Conservation (phyloP, 2,329 filamentous ascomycete species). For the Ophiostoma piceae region DNA sequence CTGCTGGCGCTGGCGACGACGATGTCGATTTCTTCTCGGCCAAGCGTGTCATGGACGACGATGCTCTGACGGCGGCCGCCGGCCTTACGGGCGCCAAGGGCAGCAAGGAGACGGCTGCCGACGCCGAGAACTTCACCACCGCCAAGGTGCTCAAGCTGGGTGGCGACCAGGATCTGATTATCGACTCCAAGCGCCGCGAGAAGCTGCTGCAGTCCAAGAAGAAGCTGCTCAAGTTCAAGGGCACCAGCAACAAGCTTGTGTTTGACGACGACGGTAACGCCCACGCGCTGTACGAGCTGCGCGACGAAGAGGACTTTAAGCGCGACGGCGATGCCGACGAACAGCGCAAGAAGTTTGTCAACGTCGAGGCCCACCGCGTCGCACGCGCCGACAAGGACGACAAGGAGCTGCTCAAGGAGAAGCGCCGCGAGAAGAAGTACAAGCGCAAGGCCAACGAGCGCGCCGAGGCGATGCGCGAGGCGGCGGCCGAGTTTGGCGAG, state of each 20-base stretch:
- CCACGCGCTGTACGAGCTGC: constrained; percentile 81
- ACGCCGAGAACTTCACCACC: constrained; percentile 37
- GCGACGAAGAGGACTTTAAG: constrained; percentile 75
- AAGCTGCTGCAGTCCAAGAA: constrained; percentile 96
- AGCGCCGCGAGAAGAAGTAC: constrained; percentile 68
- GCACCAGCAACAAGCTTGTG: constrained; percentile 75
- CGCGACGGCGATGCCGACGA: constrained; percentile 68
- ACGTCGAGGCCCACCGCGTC: constrained; percentile 66
- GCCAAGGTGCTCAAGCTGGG: constrained; percentile 61
- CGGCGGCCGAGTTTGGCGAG: constrained; percentile 3
- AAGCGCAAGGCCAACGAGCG: constrained; percentile 63
- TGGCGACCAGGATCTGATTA: constrained; percentile 62
- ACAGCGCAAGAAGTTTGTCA: constrained; percentile 72
- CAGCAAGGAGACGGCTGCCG: constrained; percentile 30
- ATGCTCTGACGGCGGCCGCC: constrained; percentile 53
- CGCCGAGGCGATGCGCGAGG: constrained; percentile 38
- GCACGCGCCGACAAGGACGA: constrained; percentile 72
- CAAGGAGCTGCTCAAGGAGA: constrained; percentile 73
- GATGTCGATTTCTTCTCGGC: constrained; percentile 74
- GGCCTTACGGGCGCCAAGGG: constrained; percentile 34
- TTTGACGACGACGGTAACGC: constrained; percentile 89
- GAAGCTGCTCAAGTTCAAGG: constrained; percentile 84
- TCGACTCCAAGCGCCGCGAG: constrained; percentile 92
- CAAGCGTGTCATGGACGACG: constrained; percentile 76
- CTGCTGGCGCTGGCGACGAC: constrained; percentile 11